phyloP scores from a whole-genome alignment of 139 green algal genomes.

The Haematococcus lacustris region DNA sequence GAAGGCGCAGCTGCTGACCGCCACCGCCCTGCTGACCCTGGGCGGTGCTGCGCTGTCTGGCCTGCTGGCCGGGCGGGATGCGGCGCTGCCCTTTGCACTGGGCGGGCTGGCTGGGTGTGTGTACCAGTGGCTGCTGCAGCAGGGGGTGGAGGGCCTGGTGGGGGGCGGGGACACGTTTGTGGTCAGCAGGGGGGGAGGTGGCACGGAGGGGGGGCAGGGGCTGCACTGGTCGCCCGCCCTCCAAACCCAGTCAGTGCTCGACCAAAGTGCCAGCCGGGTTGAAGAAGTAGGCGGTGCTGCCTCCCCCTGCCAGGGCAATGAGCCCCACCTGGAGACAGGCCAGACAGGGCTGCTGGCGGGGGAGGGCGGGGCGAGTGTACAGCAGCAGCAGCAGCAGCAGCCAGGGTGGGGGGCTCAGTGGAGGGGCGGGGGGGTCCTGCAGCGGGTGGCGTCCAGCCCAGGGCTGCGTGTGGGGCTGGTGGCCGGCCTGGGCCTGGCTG shows the following conservation, averaged over 20 bases:
- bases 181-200: background rate
- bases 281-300: background rate
- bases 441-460: background rate
- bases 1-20: slow-evolving; percentile 53
- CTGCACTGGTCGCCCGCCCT: background rate
- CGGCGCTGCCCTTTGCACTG: slow-evolving; percentile 59
- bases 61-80: slow-evolving; percentile 23
- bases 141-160: slow-evolving; percentile 24
- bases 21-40: slow-evolving; percentile 51
- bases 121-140: slow-evolving; percentile 70
- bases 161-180: background rate
- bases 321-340: too few species aligned
- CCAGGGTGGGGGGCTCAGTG: background rate
- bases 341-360: too few species aligned
- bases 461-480: background rate
- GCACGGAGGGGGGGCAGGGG: background rate
- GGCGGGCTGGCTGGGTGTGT: slow-evolving; percentile 48
- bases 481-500: background rate
- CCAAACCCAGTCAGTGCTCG: background rate
- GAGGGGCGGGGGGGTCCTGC: background rate
- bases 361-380: too few species aligned
- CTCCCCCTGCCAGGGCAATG: background rate
- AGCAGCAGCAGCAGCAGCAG: too few species aligned
- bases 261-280: background rate
- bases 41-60: slow-evolving; percentile 40